Evolutionary conservation across 1,139 yeast genomes (phyloP).

Genomic region (Hansenula sp.): DNA sequence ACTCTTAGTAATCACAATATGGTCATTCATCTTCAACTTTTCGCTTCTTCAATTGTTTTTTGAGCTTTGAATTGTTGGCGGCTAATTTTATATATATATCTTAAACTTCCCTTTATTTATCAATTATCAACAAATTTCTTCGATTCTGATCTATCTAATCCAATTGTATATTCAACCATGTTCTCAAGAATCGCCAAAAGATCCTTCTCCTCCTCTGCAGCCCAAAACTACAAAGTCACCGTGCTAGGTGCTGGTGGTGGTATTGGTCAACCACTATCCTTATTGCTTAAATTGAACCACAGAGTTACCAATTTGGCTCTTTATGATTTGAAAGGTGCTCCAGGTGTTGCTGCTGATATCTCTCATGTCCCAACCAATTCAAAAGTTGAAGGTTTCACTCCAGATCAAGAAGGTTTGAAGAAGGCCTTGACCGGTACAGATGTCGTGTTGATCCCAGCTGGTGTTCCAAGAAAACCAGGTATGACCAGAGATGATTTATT

Average conservation of each 20-base stretch:
- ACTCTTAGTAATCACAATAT: too few relatives aligned
- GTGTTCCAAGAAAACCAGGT: constrained; percentile 99
- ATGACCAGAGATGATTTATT: constrained; percentile 98
- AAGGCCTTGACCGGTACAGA: constrained; percentile 77
- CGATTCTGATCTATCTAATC: too few relatives aligned
- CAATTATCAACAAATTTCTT: too few relatives aligned
- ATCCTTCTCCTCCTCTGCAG: constrained; percentile 61
- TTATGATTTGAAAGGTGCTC: constrained; percentile 90
- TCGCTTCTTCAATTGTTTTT: too few relatives aligned
- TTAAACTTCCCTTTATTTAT: too few relatives aligned
- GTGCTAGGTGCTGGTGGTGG: constrained; percentile 98
- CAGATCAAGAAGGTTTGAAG: constrained; percentile 78
- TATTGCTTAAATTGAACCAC: constrained; percentile 82
- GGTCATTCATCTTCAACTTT: too few relatives aligned
- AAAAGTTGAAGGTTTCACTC: constrained; percentile 75
- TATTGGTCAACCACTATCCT: constrained; percentile 96
- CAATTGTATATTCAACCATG: constrained; percentile 29
- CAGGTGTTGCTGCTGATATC: constrained; percentile 96
- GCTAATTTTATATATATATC: neutral
- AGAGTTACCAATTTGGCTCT: constrained; percentile 82
- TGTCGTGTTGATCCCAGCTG: constrained; percentile 94
- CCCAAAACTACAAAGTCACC: constrained; percentile 72
- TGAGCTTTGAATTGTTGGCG: too few relatives aligned
- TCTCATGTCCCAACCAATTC: constrained; percentile 93
- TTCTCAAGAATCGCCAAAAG: constrained; percentile 53